Base-by-base conservation (phyloP, 2,329 filamentous ascomycete genomes). In the Macrophomina phaseolina region DNA sequence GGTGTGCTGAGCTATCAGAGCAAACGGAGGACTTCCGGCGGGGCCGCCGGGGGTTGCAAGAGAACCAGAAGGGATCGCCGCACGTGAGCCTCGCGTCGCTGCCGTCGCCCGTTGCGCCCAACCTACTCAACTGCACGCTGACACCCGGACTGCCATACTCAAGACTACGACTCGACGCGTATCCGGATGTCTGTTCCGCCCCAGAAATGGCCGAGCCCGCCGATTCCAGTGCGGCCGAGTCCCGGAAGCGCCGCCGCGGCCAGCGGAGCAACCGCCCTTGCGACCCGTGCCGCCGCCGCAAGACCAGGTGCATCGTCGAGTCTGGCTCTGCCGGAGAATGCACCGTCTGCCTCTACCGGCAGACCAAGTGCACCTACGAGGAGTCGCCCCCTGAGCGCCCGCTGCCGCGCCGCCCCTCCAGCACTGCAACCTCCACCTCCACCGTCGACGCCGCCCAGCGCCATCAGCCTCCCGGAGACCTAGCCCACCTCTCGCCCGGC, bases 211-310 rank as follows among this genome's bases (percentile, higher is more conserved):
- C 58, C 58, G 58, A 62, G 45, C 58, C 58, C 23, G 23, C 23
- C 32, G 58, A 62, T n/a, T 28, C 42, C 58, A 62, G 45, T 45
- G 42, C 23, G 23, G 23, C 45, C 32, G 58, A 62, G 30, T 62
- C 58, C 30, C 58, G 58, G 30, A 62, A 62, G 32, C 58, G 58
- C 58, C 58, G 58, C 42, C 58, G 58, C 30, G 45, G 58, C 58
- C 42, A 49, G 58, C 42, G 58, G 9, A 62, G 58, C 58, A 64
- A 55, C 51, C 67, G 68, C 8, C 68, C 68, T 9, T 69, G 68
- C 64, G 68, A 69, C 52, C 38, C 52, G 12, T 69, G 68, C 49
- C 63, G 68, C 28, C 67, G 64, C 34, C 58, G 68, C 30, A 69
- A 69, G 46, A 67, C 67, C n/a, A 64, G 68, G 16, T 69, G 68